Percentiles rank a stretch among this genome's conserved stretches.
phyloP scores from a whole-genome alignment of 768 basidiomycete genomes.

The Scleroderma bovista region DNA sequence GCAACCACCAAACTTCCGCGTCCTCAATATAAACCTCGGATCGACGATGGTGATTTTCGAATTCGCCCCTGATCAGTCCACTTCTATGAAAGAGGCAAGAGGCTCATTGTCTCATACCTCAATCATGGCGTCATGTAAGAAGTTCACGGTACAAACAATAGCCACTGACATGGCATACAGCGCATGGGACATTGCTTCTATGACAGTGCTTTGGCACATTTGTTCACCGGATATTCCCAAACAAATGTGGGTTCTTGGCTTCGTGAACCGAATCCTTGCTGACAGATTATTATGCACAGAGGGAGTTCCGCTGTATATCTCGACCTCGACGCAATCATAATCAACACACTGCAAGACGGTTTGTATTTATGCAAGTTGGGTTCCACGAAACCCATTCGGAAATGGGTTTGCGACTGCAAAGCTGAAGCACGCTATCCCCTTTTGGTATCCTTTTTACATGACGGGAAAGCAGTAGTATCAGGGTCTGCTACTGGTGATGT shows the following conservation, averaged over 20 bases:
- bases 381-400: neutral
- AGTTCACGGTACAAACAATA: neutral
- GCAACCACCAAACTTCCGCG: neutral
- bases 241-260: neutral
- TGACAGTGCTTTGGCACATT: neutral
- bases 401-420: neutral
- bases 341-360: neutral
- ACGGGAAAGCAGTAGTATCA: neutral
- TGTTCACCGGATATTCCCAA: neutral
- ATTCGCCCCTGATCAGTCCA: neutral
- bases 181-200: neutral
- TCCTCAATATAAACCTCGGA: neutral
- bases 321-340: neutral
- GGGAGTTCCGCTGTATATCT: neutral
- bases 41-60: neutral
- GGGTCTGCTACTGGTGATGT: neutral
- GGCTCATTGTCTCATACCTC: conserved; percentile 1
- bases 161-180: neutral
- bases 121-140: conserved; percentile 1
- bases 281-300: neutral
- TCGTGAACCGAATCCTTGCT: neutral
- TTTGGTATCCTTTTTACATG: neutral
- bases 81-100: neutral
- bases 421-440: neutral
- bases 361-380: neutral